Evolutionary conservation across 257 asterid species (phyloP), one percentile per base, ranked within the genome.

Genomic region (Penstemon eatonii): DNA sequence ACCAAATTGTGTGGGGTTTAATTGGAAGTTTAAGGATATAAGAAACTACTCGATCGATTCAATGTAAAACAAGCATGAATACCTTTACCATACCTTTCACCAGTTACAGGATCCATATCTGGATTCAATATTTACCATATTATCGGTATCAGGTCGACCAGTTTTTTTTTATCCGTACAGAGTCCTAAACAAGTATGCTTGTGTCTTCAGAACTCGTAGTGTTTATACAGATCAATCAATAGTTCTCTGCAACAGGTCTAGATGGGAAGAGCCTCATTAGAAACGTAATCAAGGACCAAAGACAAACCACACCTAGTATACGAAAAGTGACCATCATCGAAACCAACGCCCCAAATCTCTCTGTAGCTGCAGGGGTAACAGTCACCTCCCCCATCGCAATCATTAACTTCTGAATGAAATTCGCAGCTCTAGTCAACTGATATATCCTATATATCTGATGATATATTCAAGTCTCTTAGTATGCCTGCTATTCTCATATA

Each of bases 211-310:
- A 25, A 25, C 33, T 25, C 33, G 33, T 25, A 25, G 2, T 25
- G 33, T 25, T 25, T 25, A 39, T 68, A 43, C 44, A 50, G 63
- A 68, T 11, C 52, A 72, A 64, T 80, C 83, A 94, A 70, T 91
- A 94, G 63, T 91, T 94, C 82, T 91, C 96, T 5, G 83, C 89
- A 9, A 87, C 91, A 0, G 97, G 97, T 70, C 97, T 83, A 8
- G 96, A 93, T 4, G 99, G 97, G 59, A 94, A 91, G 67, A 94
- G 92, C 86, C 97, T 80, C 68, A 84, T 79, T 49, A 94, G 97
- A 80, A 94, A 94, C 8, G 96, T 84, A n/a, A 91, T 80, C 76
- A 94, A 82, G 33, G 99, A 94, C 99, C 99, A 94, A 11, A 94
- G 90, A 70, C 93, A 87, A 66, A 83, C 64, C 38, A 91, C 69